A percentile compares a stretch with the other conserved stretches of the same genome.
Evolutionary conservation across 148 eudicot species (phyloP).

Genomic region (Vaccinium myrtillus): DNA sequence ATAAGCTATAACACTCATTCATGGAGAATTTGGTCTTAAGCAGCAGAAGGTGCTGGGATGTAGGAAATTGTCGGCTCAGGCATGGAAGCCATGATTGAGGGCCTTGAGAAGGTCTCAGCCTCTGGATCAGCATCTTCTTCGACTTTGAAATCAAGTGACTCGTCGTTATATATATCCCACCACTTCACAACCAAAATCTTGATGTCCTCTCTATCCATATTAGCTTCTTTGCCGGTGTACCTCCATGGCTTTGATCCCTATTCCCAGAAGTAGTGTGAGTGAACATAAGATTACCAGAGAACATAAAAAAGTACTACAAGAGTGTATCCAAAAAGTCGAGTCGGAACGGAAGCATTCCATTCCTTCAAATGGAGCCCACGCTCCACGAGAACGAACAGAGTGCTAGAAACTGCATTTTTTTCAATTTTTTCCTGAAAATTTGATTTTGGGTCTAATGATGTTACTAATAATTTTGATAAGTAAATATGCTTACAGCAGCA

Average conservation of each 20-base stretch:
- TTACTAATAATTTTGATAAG: not conserved
- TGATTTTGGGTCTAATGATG: not conserved
- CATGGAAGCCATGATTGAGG: conserved; percentile 29
- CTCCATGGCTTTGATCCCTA: conserved; percentile 49
- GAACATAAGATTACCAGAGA: not conserved
- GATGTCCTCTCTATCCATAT: conserved; percentile 40
- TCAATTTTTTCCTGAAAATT: not conserved
- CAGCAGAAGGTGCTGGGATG: conserved; percentile 37
- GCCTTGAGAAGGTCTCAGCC: conserved; percentile 22
- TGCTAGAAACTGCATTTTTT: not conserved
- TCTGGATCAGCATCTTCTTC: conserved; percentile 3
- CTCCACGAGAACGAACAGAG: not conserved
- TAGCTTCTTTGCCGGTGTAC: conserved; percentile 37
- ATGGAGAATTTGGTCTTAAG: conserved; percentile 7
- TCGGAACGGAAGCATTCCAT: not conserved
- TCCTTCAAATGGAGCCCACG: not conserved
- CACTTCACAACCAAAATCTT: conserved; percentile 37
- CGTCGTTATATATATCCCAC: conserved; percentile 40
- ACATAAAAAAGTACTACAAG: not conserved
- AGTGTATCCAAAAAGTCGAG: not conserved
- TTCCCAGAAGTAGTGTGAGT: not conserved
- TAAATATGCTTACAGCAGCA: conserved; percentile 35
- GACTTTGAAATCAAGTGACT: conserved; percentile 29
- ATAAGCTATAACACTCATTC: not conserved
- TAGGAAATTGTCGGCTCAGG: conserved; percentile 32